Conservation (phyloP, 257 asterid species). For the Salvia splendens region DNA sequence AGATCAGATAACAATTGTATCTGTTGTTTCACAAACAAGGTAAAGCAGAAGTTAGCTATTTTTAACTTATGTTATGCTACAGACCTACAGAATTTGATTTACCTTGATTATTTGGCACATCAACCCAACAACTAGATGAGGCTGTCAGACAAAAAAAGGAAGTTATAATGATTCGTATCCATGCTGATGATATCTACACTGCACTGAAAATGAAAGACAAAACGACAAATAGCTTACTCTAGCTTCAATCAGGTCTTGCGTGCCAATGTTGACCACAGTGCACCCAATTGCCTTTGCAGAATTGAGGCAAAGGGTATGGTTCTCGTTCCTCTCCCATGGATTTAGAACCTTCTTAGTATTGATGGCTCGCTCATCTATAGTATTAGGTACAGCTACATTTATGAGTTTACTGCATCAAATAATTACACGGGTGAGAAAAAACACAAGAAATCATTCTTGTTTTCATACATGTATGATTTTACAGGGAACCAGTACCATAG, state of each 20-base stretch:
- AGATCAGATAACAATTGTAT: constrained; percentile 93
- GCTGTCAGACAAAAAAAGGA: constrained; percentile 49
- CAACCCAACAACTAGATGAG: constrained; percentile 88
- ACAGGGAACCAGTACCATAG: constrained; percentile 54
- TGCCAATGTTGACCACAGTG: constrained; percentile 96
- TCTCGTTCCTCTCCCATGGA: constrained; percentile 96
- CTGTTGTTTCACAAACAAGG: constrained; percentile 43
- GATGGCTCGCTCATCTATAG: constrained; percentile 95
- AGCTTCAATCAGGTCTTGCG: constrained; percentile 87
- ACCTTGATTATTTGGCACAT: constrained; percentile 96
- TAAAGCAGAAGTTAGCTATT: constrained; percentile 8
- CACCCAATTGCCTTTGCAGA: constrained; percentile 99
- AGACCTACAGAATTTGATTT: constrained; percentile 8
- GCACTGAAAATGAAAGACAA: neutral
- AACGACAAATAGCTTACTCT: constrained; percentile 53
- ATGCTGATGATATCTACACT: neutral
- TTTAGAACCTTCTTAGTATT: constrained; percentile 74
- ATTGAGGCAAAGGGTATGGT: constrained; percentile 87
- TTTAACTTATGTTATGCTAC: constrained; percentile 11
- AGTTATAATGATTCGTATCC: constrained; percentile 2
- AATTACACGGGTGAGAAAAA: constrained; percentile 8
- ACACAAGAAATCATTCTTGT: neutral
- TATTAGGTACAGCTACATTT: constrained; percentile 92
- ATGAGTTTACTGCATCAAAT: constrained; percentile 78
- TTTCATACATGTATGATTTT: neutral